Conservation (phyloP, 768 basidiomycete genomes). For the Brasilioporus rufonigricans region DNA sequence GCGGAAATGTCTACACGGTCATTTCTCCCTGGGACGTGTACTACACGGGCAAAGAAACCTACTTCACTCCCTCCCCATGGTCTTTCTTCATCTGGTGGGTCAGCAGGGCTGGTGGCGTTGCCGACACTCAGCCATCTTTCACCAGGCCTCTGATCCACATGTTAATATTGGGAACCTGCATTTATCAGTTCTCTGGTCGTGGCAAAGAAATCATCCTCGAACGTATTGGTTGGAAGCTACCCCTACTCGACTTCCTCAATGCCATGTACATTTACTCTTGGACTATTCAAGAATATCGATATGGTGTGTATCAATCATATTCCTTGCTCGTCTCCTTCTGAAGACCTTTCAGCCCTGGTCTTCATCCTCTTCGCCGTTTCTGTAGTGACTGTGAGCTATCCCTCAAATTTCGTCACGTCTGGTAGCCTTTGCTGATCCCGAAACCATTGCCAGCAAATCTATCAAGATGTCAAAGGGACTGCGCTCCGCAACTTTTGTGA, state of each 20-base stretch:
- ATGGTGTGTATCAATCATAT: slow-evolving; percentile 28
- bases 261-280: slow-evolving; percentile 63
- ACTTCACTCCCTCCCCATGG: slow-evolving; percentile 64
- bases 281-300: slow-evolving; percentile 49
- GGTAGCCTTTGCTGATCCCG: neutral
- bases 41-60: slow-evolving; percentile 54
- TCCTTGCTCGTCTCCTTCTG: neutral
- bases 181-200: slow-evolving; percentile 55
- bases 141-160: slow-evolving; percentile 60
- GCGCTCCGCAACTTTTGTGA: slow-evolving; percentile 47
- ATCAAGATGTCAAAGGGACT: slow-evolving; percentile 63
- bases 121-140: neutral
- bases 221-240: slow-evolving; percentile 64
- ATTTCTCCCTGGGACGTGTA: slow-evolving; percentile 52
- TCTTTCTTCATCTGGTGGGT: slow-evolving; percentile 60
- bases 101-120: neutral
- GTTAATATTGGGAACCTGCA: slow-evolving; percentile 60
- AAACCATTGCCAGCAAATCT: slow-evolving; percentile 45
- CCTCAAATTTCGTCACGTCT: neutral
- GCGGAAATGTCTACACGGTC: slow-evolving; percentile 59
- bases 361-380: slow-evolving; percentile 47
- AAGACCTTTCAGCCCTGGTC: slow-evolving; percentile 31
- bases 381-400: slow-evolving; percentile 43
- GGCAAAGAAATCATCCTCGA: slow-evolving; percentile 61
- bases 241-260: slow-evolving; percentile 62